A percentile compares a stretch with the other conserved stretches of the same genome.
phyloP scores from a whole-genome alignment of 2,329 filamentous ascomycete genomes.

The Fusarium caatingaense region DNA sequence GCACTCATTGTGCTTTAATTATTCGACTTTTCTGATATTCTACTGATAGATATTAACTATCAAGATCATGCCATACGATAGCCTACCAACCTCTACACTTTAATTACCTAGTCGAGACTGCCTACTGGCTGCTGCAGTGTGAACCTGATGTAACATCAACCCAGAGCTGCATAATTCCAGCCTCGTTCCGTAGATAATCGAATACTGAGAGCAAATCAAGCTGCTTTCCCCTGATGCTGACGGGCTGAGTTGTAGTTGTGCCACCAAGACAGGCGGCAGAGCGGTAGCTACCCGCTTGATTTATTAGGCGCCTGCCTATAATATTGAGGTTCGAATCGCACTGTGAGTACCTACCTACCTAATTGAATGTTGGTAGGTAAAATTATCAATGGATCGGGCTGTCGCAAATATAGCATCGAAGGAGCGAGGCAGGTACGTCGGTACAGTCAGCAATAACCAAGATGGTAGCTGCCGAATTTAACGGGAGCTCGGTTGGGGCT shows the following conservation, averaged over 20 bases:
- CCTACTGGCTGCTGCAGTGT: neutral
- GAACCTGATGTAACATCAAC: constrained; percentile 13
- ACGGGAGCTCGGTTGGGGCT: constrained; percentile 13
- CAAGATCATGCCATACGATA: constrained; percentile 3
- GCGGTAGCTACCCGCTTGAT: neutral
- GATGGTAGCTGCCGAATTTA: neutral
- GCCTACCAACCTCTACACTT: neutral
- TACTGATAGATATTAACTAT: neutral
- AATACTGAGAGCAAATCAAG: constrained; percentile 7
- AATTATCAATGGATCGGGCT: neutral
- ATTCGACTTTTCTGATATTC: neutral
- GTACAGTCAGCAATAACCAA: neutral
- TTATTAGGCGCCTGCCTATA: neutral
- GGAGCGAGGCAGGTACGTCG: neutral
- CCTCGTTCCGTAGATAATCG: neutral
- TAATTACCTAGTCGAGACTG: neutral
- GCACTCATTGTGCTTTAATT: neutral
- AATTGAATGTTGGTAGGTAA: too few relatives aligned
- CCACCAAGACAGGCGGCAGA: neutral
- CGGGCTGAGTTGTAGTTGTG: constrained; percentile 1
- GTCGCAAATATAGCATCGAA: constrained; percentile 42
- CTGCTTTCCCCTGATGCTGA: constrained; percentile 3
- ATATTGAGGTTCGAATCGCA: neutral
- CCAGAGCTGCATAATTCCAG: constrained; percentile 14
- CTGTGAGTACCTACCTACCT: neutral